Evolutionary conservation across 306 rosid species (phyloP), one percentile per base, ranked within the genome.

Genomic region (Cucumis cinereus): DNA sequence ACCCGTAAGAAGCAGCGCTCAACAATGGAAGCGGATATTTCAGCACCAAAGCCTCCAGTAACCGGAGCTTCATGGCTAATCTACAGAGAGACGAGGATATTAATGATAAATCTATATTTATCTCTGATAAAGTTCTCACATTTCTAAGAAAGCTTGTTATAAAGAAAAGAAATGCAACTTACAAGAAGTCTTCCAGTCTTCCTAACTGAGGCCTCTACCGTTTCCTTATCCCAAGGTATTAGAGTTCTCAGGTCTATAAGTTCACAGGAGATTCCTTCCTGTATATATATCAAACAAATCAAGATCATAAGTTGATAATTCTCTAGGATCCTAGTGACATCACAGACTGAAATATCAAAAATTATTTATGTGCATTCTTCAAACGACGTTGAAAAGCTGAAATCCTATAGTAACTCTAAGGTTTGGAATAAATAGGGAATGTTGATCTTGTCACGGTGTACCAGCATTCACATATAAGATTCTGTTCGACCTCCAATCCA

Each of bases 31-130:
- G 99, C 96, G 0, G 98, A 88, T 76, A 94, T 85, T 90, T 94
- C 99, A 71, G 98, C 98, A 59, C 99, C 98, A 82, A 94, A 94
- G 66, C 98, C 99, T 78, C 96, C 97, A 0, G 98, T 94, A 22
- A 92, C 84, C 0, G 97, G 98, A 83, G 99, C 99, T 88, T 94
- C 99, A 82, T 94, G 99, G 85, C 99, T 94, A 82, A 94, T 82
- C 99, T 94, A 77, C 85, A 87, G 19, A 23, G 22, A 30, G 36
- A 73, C 35, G 23, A 1, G 59, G 24, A 49, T 15, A 26, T 26
- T 15, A 15, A 13, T 17, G 7, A 28, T 49, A 23, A 50, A 69
- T 69, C 38, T 43, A 15, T 17, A 10, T 24, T 49, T 47, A 24
- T 47, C 24, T 45, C 57, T 13, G 22, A 23, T 45, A 68, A 19